Conservation (phyloP, 129 eudicot species). For the Flaveria linearis region DNA sequence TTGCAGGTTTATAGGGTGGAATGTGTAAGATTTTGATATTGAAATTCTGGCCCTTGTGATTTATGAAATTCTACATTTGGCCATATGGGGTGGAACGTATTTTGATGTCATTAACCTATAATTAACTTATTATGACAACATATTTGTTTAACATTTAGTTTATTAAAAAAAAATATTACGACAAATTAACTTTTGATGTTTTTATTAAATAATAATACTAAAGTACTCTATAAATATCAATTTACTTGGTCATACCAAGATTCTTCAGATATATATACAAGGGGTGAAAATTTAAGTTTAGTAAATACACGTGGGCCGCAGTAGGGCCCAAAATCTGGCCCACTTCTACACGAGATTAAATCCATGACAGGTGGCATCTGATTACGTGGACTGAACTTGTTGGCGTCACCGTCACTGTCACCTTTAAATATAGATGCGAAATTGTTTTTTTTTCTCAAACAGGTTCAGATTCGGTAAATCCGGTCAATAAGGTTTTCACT, state of each 20-base stretch:
- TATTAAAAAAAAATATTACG: too few species aligned
- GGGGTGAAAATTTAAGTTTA: conserved; percentile 13
- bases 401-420: conserved; percentile 22
- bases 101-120: too few species aligned
- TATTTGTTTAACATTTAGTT: too few species aligned
- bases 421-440: not conserved
- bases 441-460: too few species aligned
- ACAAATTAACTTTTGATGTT: too few species aligned
- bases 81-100: too few species aligned
- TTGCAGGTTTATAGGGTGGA: conserved; percentile 36
- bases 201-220: not conserved
- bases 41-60: not conserved
- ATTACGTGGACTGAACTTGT: conserved; percentile 31
- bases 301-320: conserved; percentile 22
- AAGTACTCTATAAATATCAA: not conserved
- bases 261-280: not conserved
- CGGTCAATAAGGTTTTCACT: too few species aligned
- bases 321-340: conserved; percentile 17
- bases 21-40: conserved; percentile 23
- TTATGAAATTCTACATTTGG: not conserved
- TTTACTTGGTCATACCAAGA: not conserved
- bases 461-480: too few species aligned
- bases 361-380: conserved; percentile 36
- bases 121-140: too few species aligned
- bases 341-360: conserved; percentile 36